Evolutionary conservation across 2,329 filamentous ascomycete genomes (phyloP).

Genomic region (Cylindrodendrum hubeiense): DNA sequence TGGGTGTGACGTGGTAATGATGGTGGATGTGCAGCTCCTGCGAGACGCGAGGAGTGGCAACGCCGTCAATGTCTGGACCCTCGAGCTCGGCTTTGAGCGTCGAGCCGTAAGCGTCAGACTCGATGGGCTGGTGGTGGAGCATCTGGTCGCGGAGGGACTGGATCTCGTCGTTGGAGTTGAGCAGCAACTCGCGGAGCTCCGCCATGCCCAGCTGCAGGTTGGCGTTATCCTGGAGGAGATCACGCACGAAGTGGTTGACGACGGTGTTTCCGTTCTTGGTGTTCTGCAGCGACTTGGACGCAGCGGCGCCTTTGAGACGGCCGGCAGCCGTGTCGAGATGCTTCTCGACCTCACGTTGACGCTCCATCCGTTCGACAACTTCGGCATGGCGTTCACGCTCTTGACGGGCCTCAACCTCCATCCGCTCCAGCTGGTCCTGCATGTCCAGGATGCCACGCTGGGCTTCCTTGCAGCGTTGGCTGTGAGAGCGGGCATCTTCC

Average conservation of each 20-base stretch:
- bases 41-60: conserved; percentile 54
- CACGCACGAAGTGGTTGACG: conserved; percentile 96
- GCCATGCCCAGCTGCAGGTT: conserved; percentile 92
- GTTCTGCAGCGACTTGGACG: conserved; percentile 72
- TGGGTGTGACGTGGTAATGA: conserved; percentile 83
- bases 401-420: conserved; percentile 85
- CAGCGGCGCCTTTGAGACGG: conserved; percentile 84
- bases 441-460: conserved; percentile 83
- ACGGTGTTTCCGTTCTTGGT: conserved; percentile 74
- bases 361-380: conserved; percentile 85
- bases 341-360: conserved; percentile 83
- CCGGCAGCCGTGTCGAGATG: conserved; percentile 85
- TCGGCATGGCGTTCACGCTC: conserved; percentile 87
- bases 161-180: conserved; percentile 94
- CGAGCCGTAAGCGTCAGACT: conserved; percentile 54
- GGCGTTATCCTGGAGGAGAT: conserved; percentile 94
- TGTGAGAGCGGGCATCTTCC: conserved; percentile 81
- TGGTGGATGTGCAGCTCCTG: conserved; percentile 94
- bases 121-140: conserved; percentile 79
- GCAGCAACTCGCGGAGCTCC: conserved; percentile 90
- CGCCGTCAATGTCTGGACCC: conserved; percentile 50
- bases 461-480: conserved; percentile 87
- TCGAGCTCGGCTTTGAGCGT: conserved; percentile 81
- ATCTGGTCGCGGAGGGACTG: conserved; percentile 87
- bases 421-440: conserved; percentile 88